Evolutionary conservation across 768 basidiomycete species (phyloP).

Genomic region (Lyophyllum decastes): DNA sequence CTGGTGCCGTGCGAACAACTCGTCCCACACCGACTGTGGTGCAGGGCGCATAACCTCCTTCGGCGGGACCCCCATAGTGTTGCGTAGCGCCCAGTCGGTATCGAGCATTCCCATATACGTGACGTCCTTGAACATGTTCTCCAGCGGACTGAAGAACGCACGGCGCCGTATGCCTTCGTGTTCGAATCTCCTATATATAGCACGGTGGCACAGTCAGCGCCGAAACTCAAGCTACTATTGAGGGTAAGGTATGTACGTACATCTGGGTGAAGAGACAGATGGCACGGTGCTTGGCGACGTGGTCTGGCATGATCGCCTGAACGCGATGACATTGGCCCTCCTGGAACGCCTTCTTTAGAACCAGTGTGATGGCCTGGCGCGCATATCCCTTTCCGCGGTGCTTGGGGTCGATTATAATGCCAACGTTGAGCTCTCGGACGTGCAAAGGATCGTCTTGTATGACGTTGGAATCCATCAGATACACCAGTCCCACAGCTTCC

Average conservation of each 20-base stretch:
- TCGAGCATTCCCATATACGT: slow-evolving; percentile 62
- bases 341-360: slow-evolving; percentile 49
- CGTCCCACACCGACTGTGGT: slow-evolving; percentile 58
- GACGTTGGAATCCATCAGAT: slow-evolving; percentile 34
- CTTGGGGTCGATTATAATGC: slow-evolving; percentile 44
- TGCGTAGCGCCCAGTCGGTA: slow-evolving; percentile 55
- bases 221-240: neutral
- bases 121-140: slow-evolving; percentile 55
- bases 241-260: slow-evolving; percentile 20
- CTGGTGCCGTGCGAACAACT: slow-evolving; percentile 57
- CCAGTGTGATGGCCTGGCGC: slow-evolving; percentile 43
- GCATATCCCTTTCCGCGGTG: slow-evolving; percentile 46
- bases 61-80: neutral
- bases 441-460: slow-evolving; percentile 29
- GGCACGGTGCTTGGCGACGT: slow-evolving; percentile 41
- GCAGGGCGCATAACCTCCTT: slow-evolving; percentile 25
- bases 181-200: slow-evolving; percentile 48
- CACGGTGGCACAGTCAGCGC: slow-evolving; percentile 1
- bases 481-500: slow-evolving; percentile 42
- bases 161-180: slow-evolving; percentile 67
- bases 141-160: slow-evolving; percentile 47
- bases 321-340: slow-evolving; percentile 48
- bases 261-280: slow-evolving; percentile 49
- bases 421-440: slow-evolving; percentile 52
- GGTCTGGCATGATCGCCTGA: slow-evolving; percentile 51